Evolutionary conservation across 2,329 filamentous ascomycete genomes (phyloP), one percentile per base, ranked within the genome.

Genomic region (Allantophomopsis cytisporea): DNA sequence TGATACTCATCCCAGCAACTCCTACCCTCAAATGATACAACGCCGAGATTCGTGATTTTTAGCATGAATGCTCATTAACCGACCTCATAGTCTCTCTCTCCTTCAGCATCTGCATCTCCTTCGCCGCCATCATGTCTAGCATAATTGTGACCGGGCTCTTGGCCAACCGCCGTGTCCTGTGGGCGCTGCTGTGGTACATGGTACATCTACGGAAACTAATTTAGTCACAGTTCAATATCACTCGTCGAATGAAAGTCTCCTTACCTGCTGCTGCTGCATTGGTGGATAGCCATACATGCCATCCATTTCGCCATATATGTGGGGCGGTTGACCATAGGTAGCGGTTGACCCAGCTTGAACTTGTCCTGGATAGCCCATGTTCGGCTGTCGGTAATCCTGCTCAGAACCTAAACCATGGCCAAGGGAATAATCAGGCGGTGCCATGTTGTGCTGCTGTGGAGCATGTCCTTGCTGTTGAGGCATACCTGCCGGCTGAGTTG

Each of bases 281-380:
- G 77, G 65, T 12, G 80, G 72, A 57, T 93, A 94, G 31, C 73
- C 73, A 59, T 96, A 96, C 70, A 95, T 94, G 46, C 76, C 77
- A 45, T 85, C 79, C 60, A 88, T 80, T 41, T 82, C 79, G 41
- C 79, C 71, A 54, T 87, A 94, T 71, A 95, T 93, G 46, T 76
- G 67, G 37, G 57, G 59, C 50, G 83, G 80, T 53, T 91, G 85
- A 12, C 80, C 83, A 56, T 93, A 93, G 11, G 74, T 71, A 38
- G 74, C 72, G 36, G 75, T 70, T 11, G 82, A 76, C 37, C 83
- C 81, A 12, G 79, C 66, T 48, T 86, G 84, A 42, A 87, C 83
- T 47, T 86, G 79, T 40, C 78, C 80, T 21, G 80, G 69, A 56
- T 94, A 95, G 76, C 94, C 89, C 53, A 74, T 73, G 35, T 76